phyloP scores from a whole-genome alignment of 169 alveolate genomes.

The Babesia caballi region DNA sequence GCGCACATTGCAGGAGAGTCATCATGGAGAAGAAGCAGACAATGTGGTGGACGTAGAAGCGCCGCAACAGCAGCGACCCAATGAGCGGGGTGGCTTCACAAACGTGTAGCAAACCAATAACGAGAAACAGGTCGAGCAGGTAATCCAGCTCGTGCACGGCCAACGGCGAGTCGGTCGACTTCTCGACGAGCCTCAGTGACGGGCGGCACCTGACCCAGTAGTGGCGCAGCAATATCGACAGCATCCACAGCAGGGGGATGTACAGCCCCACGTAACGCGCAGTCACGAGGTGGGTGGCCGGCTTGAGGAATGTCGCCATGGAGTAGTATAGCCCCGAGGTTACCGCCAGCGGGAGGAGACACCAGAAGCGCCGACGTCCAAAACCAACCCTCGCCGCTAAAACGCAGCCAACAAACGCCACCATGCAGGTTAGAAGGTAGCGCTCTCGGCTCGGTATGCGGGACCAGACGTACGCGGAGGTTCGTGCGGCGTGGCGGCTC shows the following conservation, averaged over 20 bases:
- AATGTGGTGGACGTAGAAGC: not conserved
- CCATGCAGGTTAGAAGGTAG: not conserved
- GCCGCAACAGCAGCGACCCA: conserved; percentile 12
- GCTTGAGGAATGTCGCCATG: not conserved
- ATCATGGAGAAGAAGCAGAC: conserved; percentile 7
- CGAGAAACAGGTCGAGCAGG: conserved; percentile 19
- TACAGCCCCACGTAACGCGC: not conserved
- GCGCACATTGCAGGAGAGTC: conserved; percentile 18
- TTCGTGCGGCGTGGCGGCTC: not conserved
- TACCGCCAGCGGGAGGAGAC: conserved; percentile 11
- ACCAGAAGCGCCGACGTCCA: conserved; percentile 23
- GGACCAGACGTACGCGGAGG: conserved; percentile 2
- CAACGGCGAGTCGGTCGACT: not conserved
- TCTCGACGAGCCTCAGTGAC: not conserved
- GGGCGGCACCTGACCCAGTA: conserved; percentile 9
- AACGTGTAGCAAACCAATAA: not conserved
- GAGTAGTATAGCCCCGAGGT: conserved; percentile 3
- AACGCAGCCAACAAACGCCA: not conserved
- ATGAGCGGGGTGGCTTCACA: conserved; percentile 9
- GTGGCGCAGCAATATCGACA: conserved; percentile 12
- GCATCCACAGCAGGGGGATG: not conserved
- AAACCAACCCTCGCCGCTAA: conserved; percentile 14
- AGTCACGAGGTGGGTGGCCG: not conserved
- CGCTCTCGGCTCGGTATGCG: conserved; percentile 6
- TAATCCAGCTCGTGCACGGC: not conserved